Percentiles rank a stretch among this genome's conserved stretches.
These are phyloP conservation scores for Gossypium trilobum DNA, from an alignment of 441 rosid genomes.

Conservation along the genomic window DNA sequence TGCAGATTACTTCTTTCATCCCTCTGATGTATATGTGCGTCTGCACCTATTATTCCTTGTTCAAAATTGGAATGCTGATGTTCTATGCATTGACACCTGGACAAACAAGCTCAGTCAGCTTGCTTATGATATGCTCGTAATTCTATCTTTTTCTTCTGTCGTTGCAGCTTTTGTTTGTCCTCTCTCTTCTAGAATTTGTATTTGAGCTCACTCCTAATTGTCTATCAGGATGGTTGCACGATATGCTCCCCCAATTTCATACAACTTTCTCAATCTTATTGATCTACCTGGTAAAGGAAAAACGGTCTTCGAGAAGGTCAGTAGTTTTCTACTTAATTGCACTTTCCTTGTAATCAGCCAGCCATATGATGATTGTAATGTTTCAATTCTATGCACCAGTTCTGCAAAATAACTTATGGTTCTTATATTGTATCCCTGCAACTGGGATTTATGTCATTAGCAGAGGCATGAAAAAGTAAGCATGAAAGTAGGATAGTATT, in stretches of 20 bases:
- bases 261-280: constrained; percentile 74
- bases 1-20: constrained; percentile 55
- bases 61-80: constrained; percentile 78
- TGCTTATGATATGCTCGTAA: constrained; percentile 88
- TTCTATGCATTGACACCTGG: constrained; percentile 71
- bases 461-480: neutral
- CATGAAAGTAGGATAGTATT: too few species aligned
- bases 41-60: constrained; percentile 71
- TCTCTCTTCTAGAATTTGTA: neutral
- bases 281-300: constrained; percentile 25
- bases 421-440: neutral
- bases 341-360: neutral
- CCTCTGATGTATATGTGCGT: constrained; percentile 83
- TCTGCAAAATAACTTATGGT: neutral
- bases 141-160: constrained; percentile 8
- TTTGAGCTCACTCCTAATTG: constrained; percentile 1
- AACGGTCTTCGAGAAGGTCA: constrained; percentile 62
- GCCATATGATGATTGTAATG: neutral
- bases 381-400: neutral
- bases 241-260: constrained; percentile 74
- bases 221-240: constrained; percentile 70
- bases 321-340: neutral
- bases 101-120: constrained; percentile 77
- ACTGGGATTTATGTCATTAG: neutral
- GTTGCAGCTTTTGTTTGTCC: neutral